Conservation (phyloP, 805 yeast species). For the Blastobotrys attinorum region DNA sequence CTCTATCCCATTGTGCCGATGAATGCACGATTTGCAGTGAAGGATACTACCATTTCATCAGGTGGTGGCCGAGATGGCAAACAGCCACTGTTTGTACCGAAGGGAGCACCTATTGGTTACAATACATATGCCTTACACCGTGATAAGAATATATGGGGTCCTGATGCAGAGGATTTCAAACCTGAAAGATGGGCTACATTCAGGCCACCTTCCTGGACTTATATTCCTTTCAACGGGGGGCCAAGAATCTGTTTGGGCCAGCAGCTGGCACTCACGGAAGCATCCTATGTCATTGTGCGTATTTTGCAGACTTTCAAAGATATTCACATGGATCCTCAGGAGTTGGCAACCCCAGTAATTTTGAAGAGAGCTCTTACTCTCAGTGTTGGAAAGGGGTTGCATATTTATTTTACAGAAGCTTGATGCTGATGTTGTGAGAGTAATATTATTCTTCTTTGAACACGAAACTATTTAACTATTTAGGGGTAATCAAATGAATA, state of each 20-base stretch:
- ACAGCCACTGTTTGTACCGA: conserved; percentile 33
- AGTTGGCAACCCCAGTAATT: background rate
- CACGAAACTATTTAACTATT: too few relatives aligned
- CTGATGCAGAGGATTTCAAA: conserved; percentile 34
- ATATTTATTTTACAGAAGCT: too few relatives aligned
- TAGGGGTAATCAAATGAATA: too few relatives aligned
- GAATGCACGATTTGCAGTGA: conserved; percentile 36
- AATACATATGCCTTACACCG: conserved; percentile 35
- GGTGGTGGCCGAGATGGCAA: conserved; percentile 39
- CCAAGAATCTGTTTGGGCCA: conserved; percentile 43
- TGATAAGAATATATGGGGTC: conserved; percentile 33
- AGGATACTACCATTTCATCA: conserved; percentile 39
- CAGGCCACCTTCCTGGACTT: conserved; percentile 28
- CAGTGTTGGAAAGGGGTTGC: too few relatives aligned
- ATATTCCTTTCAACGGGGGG: conserved; percentile 41
- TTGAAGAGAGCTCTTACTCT: background rate
- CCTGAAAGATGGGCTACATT: conserved; percentile 40
- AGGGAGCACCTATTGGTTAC: conserved; percentile 34
- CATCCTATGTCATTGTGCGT: conserved; percentile 35
- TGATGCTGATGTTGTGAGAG: too few relatives aligned
- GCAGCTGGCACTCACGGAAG: conserved; percentile 42
- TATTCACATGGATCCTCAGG: conserved; percentile 7
- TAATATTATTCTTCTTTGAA: too few relatives aligned
- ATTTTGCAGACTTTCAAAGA: conserved; percentile 28
- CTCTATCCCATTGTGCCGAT: conserved; percentile 41